Evolutionary conservation across 2,329 filamentous ascomycete species (phyloP).

Genomic region (Paracorniculantispora psalliotae): DNA sequence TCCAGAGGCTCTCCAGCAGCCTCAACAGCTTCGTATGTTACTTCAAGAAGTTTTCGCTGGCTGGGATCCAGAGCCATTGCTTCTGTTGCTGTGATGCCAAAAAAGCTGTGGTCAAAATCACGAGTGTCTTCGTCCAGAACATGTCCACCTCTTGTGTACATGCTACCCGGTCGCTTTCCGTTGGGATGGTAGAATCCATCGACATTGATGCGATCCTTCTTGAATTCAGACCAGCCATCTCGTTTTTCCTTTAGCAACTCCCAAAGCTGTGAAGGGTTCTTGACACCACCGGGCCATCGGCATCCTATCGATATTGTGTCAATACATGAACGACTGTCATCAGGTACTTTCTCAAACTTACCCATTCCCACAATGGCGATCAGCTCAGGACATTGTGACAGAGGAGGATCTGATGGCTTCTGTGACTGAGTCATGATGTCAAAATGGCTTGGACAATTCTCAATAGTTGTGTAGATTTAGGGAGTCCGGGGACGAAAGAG

Average conservation of each 20-base stretch:
- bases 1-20: slow-evolving; percentile 14
- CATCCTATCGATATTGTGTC: background rate
- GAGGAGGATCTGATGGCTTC: background rate
- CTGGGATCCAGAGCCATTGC: background rate
- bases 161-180: background rate
- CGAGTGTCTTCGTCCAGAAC: background rate
- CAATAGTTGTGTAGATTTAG: too few species aligned
- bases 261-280: background rate
- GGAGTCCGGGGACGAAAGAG: too few species aligned
- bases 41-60: background rate
- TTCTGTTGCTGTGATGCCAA: background rate
- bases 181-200: background rate
- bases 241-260: background rate
- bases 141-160: background rate
- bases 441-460: too few species aligned
- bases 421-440: background rate
- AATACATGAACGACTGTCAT: background rate
- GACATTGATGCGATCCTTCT: background rate
- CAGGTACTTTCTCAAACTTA: background rate
- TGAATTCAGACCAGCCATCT: background rate
- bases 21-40: background rate
- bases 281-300: background rate
- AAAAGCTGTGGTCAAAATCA: background rate
- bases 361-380: background rate
- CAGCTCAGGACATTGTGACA: background rate